Conservation (phyloP, 2,329 filamentous ascomycete species). For the Stagonosporopsis rhizophila region DNA sequence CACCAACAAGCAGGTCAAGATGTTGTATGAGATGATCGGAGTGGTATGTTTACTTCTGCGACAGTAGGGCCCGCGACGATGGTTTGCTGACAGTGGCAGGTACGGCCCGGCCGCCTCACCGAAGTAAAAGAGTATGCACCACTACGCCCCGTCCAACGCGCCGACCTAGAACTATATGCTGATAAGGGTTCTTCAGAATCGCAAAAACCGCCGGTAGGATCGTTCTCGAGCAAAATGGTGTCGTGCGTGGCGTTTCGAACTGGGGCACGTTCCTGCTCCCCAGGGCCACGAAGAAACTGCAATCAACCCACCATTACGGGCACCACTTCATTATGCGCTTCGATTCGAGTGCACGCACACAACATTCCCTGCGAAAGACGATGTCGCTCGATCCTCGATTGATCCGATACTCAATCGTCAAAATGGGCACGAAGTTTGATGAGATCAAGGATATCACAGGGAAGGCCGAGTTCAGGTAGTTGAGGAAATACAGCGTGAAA, state of each 20-base stretch:
- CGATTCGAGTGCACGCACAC: constrained; percentile 76
- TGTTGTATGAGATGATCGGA: constrained; percentile 98
- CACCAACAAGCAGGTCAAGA: constrained; percentile 50
- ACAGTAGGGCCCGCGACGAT: not conserved
- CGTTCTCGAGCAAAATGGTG: constrained; percentile 82
- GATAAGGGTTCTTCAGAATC: constrained; percentile 66
- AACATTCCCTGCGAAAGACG: constrained; percentile 76
- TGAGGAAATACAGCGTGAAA: not conserved
- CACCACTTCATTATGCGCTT: constrained; percentile 99
- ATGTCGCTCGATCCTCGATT: constrained; percentile 87
- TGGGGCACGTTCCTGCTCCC: constrained; percentile 94
- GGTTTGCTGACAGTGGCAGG: constrained; percentile 60
- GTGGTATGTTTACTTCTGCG: constrained; percentile 68
- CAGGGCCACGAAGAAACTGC: constrained; percentile 77
- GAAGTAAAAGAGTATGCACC: constrained; percentile 88
- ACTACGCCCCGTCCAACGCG: not conserved
- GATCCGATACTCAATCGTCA: constrained; percentile 86
- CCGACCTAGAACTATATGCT: constrained; percentile 27
- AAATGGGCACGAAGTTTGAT: constrained; percentile 74
- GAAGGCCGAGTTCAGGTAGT: constrained; percentile 55
- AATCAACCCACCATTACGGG: constrained; percentile 81
- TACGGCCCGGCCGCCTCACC: constrained; percentile 85
- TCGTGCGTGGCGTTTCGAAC: constrained; percentile 90
- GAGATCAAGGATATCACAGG: constrained; percentile 66
- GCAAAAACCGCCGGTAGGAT: constrained; percentile 83